Conservation (phyloP, 148 eudicot genomes). For the Rhododendron griersonianum region DNA sequence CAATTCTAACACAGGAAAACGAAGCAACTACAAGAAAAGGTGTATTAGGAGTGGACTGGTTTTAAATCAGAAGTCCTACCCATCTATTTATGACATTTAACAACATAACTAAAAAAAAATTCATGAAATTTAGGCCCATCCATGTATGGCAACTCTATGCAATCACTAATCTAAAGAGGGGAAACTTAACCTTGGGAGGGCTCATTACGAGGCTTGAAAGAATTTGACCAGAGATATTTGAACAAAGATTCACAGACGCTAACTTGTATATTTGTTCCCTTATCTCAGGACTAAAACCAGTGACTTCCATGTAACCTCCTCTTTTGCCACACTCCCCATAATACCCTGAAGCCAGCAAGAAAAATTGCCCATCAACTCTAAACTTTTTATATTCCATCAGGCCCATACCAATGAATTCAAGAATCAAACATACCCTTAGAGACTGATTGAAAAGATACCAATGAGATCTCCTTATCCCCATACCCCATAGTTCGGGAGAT, state of each 20-base stretch:
- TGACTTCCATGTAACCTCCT: slow-evolving; percentile 98
- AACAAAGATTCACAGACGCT: slow-evolving; percentile 86
- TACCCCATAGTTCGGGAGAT: slow-evolving; percentile 77
- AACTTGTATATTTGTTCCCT: slow-evolving; percentile 91
- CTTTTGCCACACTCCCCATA: slow-evolving; percentile 97
- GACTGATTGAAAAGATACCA: slow-evolving; percentile 88
- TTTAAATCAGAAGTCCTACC: slow-evolving; percentile 8
- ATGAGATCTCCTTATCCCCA: slow-evolving; percentile 66
- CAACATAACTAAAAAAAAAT: not conserved
- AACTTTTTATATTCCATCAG: not conserved
- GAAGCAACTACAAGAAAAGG: not conserved
- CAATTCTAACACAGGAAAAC: not conserved
- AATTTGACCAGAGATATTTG: slow-evolving; percentile 91
- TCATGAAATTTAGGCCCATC: slow-evolving; percentile 1
- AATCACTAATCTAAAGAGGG: not conserved
- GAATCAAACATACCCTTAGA: slow-evolving; percentile 66
- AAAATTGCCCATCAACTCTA: slow-evolving; percentile 3
- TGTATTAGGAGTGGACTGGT: not conserved
- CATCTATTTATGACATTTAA: not conserved
- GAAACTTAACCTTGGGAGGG: slow-evolving; percentile 78
- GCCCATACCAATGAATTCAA: not conserved
- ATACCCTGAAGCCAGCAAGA: slow-evolving; percentile 49
- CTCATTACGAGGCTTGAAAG: slow-evolving; percentile 90
- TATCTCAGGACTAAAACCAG: slow-evolving; percentile 82
- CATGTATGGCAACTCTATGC: not conserved